These are phyloP conservation scores for Imleria badia DNA, from an alignment of 768 basidiomycete species.

Conservation along the genomic window DNA sequence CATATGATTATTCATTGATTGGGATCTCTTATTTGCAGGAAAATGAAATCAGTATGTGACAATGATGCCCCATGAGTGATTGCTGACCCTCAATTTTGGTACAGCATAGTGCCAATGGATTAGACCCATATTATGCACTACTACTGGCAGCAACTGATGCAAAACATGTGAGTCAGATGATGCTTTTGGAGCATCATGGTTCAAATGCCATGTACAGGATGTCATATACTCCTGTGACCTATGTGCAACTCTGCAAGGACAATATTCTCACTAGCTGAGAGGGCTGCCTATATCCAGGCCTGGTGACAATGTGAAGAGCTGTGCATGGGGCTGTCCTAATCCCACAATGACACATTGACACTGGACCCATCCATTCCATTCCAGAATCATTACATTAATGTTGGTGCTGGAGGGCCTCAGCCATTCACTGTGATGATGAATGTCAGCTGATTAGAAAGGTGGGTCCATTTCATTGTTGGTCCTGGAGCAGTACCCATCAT, in stretches of 20 bases:
- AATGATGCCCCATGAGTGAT: not conserved
- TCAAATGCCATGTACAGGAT: constrained; percentile 34
- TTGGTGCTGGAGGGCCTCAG: not conserved
- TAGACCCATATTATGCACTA: constrained; percentile 64
- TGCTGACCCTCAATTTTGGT: constrained; percentile 8
- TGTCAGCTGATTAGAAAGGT: not conserved
- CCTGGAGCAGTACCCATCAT: not conserved
- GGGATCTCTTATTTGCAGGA: not conserved
- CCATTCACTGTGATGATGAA: not conserved
- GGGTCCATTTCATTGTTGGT: not conserved
- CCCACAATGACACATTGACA: not conserved
- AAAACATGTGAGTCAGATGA: constrained; percentile 45
- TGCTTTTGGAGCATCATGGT: not conserved
- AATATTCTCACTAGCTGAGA: not conserved
- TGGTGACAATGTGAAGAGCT: constrained; percentile 64
- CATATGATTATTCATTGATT: not conserved
- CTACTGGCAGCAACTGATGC: constrained; percentile 74
- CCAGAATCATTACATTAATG: not conserved
- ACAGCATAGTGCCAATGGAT: constrained; percentile 69
- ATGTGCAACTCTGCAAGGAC: not conserved
- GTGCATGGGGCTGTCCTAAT: constrained; percentile 26
- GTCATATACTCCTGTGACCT: not conserved
- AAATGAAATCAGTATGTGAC: not conserved
- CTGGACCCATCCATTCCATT: not conserved
- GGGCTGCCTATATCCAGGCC: constrained; percentile 46